Evolutionary conservation across 1,284 basidiomycete genomes (phyloP).

Genomic region (Trichosporon sp.): DNA sequence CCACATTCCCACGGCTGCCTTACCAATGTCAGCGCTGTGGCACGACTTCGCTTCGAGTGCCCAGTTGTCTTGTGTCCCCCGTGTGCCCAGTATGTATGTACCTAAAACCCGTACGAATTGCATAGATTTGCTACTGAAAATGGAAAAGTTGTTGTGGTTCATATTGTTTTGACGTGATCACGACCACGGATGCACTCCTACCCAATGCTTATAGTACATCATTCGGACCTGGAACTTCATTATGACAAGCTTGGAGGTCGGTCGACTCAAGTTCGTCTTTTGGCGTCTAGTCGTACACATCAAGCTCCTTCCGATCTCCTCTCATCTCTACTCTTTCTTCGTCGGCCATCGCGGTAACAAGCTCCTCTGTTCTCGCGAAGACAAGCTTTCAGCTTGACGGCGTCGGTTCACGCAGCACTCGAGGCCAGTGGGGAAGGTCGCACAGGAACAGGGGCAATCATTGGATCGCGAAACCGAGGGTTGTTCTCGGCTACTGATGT

Average conservation of each 20-base stretch:
- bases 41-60: no score
- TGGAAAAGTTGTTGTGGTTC: background rate
- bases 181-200: background rate
- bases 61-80: background rate
- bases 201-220: background rate
- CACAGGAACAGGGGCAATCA: background rate
- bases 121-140: background rate
- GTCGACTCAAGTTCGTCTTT: background rate
- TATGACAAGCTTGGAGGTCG: background rate
- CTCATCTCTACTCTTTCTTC: background rate
- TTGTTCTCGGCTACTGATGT: background rate
- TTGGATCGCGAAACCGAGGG: background rate
- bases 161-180: background rate
- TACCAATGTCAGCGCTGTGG: background rate
- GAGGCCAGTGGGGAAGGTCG: background rate
- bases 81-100: background rate
- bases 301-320: background rate
- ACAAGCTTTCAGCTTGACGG: background rate
- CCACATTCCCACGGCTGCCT: background rate
- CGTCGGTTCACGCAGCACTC: background rate
- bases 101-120: background rate
- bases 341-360: no score
- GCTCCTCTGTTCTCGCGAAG: background rate
- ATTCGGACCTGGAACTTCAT: background rate
- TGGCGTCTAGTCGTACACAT: background rate